phyloP scores from a whole-genome alignment of 2,329 filamentous ascomycete genomes.

The Hymenoscyphus fructigenus region DNA sequence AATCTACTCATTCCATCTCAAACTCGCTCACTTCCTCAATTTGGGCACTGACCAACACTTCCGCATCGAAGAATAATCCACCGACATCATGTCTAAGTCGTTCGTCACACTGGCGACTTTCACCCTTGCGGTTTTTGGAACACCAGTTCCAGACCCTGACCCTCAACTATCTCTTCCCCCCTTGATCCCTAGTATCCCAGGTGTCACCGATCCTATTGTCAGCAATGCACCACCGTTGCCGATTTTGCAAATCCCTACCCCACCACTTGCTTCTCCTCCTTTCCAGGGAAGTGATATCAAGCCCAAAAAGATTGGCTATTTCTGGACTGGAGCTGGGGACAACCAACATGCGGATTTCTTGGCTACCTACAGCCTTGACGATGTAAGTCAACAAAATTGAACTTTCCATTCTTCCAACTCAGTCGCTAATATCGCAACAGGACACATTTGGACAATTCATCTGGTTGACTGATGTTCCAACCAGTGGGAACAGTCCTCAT shows the following conservation, averaged over 20 bases:
- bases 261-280: slow-evolving; percentile 52
- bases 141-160: slow-evolving; percentile 13
- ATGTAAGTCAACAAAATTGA: slow-evolving; percentile 33
- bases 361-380: slow-evolving; percentile 57
- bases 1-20: too few relatives aligned
- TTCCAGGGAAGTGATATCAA: slow-evolving; percentile 55
- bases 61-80: too few relatives aligned
- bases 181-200: slow-evolving; percentile 57
- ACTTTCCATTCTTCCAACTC: neutral
- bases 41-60: too few relatives aligned
- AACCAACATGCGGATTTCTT: slow-evolving; percentile 59
- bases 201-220: slow-evolving; percentile 56
- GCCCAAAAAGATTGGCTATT: slow-evolving; percentile 66
- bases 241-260: slow-evolving; percentile 59
- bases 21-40: too few relatives aligned
- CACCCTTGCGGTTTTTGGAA: too few relatives aligned
- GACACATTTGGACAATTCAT: slow-evolving; percentile 62
- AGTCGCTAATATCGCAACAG: neutral
- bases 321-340: slow-evolving; percentile 61
- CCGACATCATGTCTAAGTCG: too few relatives aligned
- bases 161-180: slow-evolving; percentile 47
- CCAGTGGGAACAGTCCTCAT: too few relatives aligned
- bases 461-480: slow-evolving; percentile 55
- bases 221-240: slow-evolving; percentile 53
- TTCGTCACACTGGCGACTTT: too few relatives aligned